These are phyloP conservation scores for Trametes punicea DNA, from an alignment of 768 basidiomycete genomes.

Conservation along the genomic window DNA sequence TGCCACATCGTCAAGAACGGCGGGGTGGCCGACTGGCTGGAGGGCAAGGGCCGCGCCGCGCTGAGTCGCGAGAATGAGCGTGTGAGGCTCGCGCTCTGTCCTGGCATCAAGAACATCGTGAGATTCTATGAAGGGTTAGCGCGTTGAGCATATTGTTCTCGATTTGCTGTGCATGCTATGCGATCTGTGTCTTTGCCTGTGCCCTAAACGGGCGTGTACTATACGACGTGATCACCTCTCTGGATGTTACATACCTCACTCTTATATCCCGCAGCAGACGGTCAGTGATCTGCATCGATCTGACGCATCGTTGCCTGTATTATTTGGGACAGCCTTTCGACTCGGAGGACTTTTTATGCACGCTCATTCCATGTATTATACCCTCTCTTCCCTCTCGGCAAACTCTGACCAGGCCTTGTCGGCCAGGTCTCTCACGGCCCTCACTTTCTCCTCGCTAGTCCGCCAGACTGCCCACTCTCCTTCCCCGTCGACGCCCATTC, in stretches of 20 bases:
- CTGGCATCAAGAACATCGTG: conserved; percentile 55
- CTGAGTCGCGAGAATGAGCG: conserved; percentile 56
- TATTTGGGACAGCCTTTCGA: too few relatives aligned
- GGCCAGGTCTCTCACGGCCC: conserved; percentile 47
- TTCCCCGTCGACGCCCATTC: conserved; percentile 57
- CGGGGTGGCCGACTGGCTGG: conserved; percentile 53
- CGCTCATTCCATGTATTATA: neutral
- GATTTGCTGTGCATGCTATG: neutral
- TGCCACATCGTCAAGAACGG: conserved; percentile 35
- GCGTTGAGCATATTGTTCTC: conserved; percentile 5
- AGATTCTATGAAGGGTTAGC: conserved; percentile 52
- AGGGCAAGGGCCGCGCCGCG: conserved; percentile 47
- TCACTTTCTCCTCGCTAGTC: conserved; percentile 51
- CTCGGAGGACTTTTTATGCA: too few relatives aligned
- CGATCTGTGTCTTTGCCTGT: neutral
- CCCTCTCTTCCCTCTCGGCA: neutral
- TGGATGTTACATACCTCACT: too few relatives aligned
- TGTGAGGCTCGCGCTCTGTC: conserved; percentile 65
- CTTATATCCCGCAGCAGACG: too few relatives aligned
- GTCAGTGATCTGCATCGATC: too few relatives aligned
- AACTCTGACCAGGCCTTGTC: conserved; percentile 33
- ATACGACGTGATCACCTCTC: neutral
- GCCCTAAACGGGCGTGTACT: neutral
- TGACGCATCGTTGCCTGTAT: too few relatives aligned
- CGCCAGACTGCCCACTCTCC: conserved; percentile 70